Conservation (phyloP, 1,284 basidiomycete genomes). For the Melampsora larici-populina region DNA sequence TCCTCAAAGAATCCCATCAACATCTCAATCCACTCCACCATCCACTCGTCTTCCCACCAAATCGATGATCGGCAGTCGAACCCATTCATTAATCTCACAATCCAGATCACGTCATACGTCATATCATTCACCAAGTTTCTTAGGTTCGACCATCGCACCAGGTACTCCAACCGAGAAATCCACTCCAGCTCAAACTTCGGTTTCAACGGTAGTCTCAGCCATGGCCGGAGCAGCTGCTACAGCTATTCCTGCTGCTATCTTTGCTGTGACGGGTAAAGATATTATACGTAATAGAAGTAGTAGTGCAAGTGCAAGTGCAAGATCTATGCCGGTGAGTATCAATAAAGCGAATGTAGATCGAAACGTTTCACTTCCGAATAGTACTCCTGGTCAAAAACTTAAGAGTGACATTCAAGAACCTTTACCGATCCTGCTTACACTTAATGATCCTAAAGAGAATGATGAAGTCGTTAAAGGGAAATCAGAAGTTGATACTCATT, state of each 20-base stretch:
- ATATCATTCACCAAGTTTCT: conserved; percentile 8
- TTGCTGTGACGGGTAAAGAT: conserved; percentile 36
- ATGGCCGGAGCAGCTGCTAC: conserved; percentile 37
- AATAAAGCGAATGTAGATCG: too few relatives aligned
- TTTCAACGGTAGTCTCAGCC: conserved; percentile 38
- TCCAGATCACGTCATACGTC: conserved; percentile 1
- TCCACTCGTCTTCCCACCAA: not conserved
- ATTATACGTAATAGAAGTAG: not conserved
- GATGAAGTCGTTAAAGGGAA: not conserved
- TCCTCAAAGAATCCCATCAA: not conserved
- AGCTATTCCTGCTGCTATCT: conserved; percentile 27
- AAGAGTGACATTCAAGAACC: not conserved
- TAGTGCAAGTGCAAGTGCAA: not conserved
- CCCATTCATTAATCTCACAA: conserved; percentile 7
- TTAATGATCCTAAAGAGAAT: not conserved
- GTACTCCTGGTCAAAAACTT: not conserved
- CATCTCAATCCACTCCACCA: conserved; percentile 10
- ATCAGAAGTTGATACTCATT: too few relatives aligned
- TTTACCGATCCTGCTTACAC: not conserved
- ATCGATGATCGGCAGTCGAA: not conserved
- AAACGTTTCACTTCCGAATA: too few relatives aligned
- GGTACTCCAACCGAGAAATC: conserved; percentile 28
- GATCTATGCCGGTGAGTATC: not conserved
- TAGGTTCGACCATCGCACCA: conserved; percentile 4
- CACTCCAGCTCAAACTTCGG: conserved; percentile 21